Percentiles rank a stretch among this genome's conserved stretches.
Conservation (phyloP, 139 green algal genomes). For the Auxenochlorella pyrenoidosa region DNA sequence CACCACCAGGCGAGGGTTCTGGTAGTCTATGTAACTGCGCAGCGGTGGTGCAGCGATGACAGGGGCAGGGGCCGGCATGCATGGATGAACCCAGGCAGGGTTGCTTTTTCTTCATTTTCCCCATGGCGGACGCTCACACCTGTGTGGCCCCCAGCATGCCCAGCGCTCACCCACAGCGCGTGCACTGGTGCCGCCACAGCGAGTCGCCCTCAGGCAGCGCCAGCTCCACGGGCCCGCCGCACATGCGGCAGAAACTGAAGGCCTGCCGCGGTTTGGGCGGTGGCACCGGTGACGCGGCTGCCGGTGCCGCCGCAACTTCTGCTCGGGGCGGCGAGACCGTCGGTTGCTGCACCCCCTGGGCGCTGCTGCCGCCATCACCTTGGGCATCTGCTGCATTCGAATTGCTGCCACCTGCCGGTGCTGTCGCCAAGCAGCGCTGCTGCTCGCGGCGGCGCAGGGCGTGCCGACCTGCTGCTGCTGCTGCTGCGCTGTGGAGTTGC, state of each 20-base stretch:
- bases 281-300: not conserved
- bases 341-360: not conserved
- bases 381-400: too few relatives aligned
- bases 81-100: not conserved
- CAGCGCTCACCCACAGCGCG: not conserved
- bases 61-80: not conserved
- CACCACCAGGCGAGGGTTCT: constrained; percentile 90
- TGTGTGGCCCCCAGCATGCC: not conserved
- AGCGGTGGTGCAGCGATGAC: not conserved
- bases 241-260: constrained; percentile 68
- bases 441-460: not conserved
- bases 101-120: too few relatives aligned
- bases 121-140: too few relatives aligned
- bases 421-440: constrained; percentile 7
- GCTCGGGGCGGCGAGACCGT: not conserved
- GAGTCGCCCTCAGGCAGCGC: constrained; percentile 61
- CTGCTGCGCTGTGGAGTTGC: not conserved
- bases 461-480: not conserved
- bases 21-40: constrained; percentile 77
- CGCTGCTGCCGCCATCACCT: not conserved
- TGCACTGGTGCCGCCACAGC: constrained; percentile 77
- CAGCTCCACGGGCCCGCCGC: constrained; percentile 63
- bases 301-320: not conserved
- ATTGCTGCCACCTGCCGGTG: not conserved
- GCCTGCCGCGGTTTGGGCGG: constrained; percentile 32